phyloP scores from a whole-genome alignment of 1,139 yeast species.

The Candida mesenterica region DNA sequence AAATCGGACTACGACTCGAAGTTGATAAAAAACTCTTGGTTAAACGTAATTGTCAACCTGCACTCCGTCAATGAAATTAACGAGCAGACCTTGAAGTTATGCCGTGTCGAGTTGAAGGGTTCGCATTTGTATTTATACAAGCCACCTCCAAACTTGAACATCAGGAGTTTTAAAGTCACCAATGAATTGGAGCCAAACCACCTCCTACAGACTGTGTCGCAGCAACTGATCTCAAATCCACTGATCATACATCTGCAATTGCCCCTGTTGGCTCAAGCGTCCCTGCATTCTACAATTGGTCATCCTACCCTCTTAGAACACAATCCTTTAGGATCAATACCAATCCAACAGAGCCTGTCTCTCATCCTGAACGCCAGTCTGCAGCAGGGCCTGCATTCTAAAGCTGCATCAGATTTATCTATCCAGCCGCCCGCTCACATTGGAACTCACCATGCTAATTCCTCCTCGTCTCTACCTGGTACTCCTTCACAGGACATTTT shows the following conservation, averaged over 20 bases:
- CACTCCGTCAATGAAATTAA: constrained; percentile 32
- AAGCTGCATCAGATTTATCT: constrained; percentile 5
- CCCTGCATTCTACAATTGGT: not conserved
- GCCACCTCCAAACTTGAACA: constrained; percentile 47
- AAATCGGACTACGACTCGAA: constrained; percentile 36
- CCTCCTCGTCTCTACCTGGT: constrained; percentile 7
- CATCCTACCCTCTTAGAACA: constrained; percentile 1
- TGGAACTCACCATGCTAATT: constrained; percentile 7
- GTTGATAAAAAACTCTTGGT: constrained; percentile 39
- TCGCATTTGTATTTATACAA: constrained; percentile 57
- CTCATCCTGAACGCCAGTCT: not conserved
- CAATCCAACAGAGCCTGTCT: not conserved
- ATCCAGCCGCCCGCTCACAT: constrained; percentile 6
- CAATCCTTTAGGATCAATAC: not conserved
- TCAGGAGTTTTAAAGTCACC: constrained; percentile 41
- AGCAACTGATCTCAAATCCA: constrained; percentile 1
- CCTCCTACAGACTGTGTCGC: constrained; percentile 1
- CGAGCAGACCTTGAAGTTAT: constrained; percentile 44
- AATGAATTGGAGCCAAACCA: not conserved
- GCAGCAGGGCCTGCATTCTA: not conserved
- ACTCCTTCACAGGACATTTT: constrained; percentile 14
- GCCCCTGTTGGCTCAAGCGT: not conserved
- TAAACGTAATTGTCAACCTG: constrained; percentile 40
- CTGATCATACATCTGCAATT: not conserved
- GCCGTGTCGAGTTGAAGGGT: constrained; percentile 66